Conservation (phyloP, 23 red algal genomes). For the Gracilaria caudata region DNA sequence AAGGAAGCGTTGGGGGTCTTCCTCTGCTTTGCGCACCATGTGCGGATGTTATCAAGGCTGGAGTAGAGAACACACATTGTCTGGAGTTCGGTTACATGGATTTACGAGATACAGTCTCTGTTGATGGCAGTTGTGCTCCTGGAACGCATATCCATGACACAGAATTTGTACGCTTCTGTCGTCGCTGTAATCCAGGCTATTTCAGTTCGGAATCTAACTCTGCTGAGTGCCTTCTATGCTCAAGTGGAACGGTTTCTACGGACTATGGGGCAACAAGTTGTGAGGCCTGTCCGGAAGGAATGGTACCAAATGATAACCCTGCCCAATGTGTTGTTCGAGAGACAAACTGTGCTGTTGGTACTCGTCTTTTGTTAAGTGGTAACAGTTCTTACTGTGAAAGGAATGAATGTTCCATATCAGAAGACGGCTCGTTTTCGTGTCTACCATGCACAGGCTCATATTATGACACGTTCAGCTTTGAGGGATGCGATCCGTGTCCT, state of each 20-base stretch:
- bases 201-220: conserved; percentile 4
- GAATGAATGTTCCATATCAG: neutral
- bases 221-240: neutral
- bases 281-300: neutral
- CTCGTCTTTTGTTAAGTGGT: neutral
- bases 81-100: too few relatives aligned
- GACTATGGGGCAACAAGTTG: neutral
- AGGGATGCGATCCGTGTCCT: neutral
- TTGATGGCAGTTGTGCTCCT: conserved; percentile 22
- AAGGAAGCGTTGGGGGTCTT: conserved; percentile 14
- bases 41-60: neutral
- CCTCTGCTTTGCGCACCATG: neutral
- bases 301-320: neutral
- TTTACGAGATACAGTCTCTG: too few relatives aligned
- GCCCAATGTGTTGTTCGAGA: neutral
- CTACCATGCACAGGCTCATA: neutral
- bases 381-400: neutral
- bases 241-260: neutral
- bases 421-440: neutral
- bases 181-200: neutral
- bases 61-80: neutral
- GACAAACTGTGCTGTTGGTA: neutral
- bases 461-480: neutral
- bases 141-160: conserved; percentile 3
- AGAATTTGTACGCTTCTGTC: neutral